A percentile compares a stretch with the other conserved stretches of the same genome.
These are phyloP conservation scores for Calocera viscosa DNA, from an alignment of 768 basidiomycete species.

Conservation along the genomic window DNA sequence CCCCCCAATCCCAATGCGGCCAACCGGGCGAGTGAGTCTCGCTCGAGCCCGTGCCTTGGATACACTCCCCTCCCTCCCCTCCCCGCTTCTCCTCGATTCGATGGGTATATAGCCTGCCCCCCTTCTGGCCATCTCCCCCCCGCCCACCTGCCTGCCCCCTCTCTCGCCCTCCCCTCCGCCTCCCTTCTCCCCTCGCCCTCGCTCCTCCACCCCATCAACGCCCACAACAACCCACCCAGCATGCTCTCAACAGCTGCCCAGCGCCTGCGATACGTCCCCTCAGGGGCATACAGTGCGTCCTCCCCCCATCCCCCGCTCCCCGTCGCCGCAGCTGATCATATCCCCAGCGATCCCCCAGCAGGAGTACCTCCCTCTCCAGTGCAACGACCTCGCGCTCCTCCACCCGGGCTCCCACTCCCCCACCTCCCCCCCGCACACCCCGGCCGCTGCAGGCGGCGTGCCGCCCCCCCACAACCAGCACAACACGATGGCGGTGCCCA, in stretches of 20 bases:
- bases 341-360: background rate
- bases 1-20: no score
- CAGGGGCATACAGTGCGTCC: background rate
- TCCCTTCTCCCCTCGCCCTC: background rate
- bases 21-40: no score
- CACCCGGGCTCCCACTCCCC: background rate
- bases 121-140: background rate
- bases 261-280: background rate
- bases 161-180: no score
- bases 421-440: background rate
- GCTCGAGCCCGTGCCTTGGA: background rate
- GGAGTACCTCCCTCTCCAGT: background rate
- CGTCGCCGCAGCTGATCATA: background rate
- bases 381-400: no score
- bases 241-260: conserved; percentile 3
- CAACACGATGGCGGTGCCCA: background rate
- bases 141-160: background rate
- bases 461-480: no score
- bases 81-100: background rate
- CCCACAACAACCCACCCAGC: background rate
- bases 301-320: background rate
- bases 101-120: background rate
- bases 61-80: background rate
- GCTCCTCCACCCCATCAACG: background rate
- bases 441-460: conserved; percentile 2